Conservation (phyloP, 208 protist species). For the Acanthamoeba triangularis region DNA sequence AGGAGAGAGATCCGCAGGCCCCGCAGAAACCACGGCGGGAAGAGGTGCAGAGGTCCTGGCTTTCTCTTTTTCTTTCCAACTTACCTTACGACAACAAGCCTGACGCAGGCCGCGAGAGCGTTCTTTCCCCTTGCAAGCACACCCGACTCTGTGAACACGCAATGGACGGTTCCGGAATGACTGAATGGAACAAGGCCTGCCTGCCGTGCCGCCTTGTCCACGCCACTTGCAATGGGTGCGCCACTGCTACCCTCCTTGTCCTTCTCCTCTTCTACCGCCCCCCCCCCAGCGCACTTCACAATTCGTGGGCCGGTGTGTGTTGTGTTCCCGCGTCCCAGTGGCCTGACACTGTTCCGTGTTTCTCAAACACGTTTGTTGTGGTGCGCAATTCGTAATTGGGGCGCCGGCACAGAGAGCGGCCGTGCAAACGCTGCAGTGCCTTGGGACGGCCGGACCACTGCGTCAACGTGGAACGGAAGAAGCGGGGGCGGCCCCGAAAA, state of each 20-base stretch:
- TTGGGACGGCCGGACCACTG: conserved; percentile 36
- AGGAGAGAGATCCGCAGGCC: background rate
- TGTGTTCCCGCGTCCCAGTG: background rate
- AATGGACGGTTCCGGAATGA: conserved; percentile 8
- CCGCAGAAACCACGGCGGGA: background rate
- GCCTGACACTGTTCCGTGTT: background rate
- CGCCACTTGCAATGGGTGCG: conserved; percentile 6
- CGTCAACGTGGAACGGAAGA: conserved; percentile 35
- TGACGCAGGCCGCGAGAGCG: background rate
- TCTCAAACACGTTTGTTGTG: background rate
- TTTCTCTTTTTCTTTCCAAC: background rate
- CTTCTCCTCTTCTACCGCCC: background rate
- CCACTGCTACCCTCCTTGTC: background rate
- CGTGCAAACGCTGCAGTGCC: conserved; percentile 35
- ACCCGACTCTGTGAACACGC: background rate
- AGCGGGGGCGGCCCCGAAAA: conserved; percentile 26
- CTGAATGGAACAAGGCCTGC: conserved; percentile 46
- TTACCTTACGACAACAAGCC: too few species aligned
- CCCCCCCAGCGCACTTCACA: background rate
- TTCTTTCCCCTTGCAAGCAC: background rate
- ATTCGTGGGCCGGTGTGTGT: background rate
- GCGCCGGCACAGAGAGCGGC: background rate
- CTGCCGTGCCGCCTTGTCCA: background rate
- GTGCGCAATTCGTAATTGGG: too few species aligned
- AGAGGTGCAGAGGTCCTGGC: background rate